Evolutionary conservation across 345 rosid species (phyloP), one percentile per base, ranked within the genome.

Genomic region (Litchi chinensis): DNA sequence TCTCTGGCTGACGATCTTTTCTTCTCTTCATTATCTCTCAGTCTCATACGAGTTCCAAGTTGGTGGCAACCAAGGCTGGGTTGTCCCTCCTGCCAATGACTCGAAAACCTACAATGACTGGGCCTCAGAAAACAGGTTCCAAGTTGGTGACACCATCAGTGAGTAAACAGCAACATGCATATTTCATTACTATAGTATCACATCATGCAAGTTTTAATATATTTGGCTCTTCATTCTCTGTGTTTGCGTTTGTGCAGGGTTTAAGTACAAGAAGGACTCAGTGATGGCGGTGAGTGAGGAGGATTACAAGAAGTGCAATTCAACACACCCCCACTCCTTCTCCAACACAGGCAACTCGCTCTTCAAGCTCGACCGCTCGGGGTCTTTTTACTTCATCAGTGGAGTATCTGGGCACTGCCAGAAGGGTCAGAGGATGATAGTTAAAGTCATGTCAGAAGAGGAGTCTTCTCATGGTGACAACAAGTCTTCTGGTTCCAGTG

Each of bases 121-220:
- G 92, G 93, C 91, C 8, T 90, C 93, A 0, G 85, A 85, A 70
- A 88, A 88, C 78, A 83, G 90, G n/a, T 88, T 90, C 82, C 89
- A 70, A 76, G 80, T 81, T 15, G 89, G 87, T 0, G 93, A 90
- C 66, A 50, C 84, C 26, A 60, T 87, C 65, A 79, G 93, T 90
- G 86, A 81, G 88, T 80, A 32, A 48, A 68, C 52, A 46, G 12
- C 52, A 46, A 32, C 37, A 32, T 32, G 37, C 37, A 32, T 32
- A 32, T 32, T 32, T 32, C 12, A 46, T 46, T 8, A 46, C 52
- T 4, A 46, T 3, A 46, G 52, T 26, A 46, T 5, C 52, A 46
- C 52, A 4, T 46, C 12, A 46, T 46, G 8, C 52, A 46, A 46
- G 12, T 46, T 46, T 46, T 46, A 46, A 0, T 11, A 46, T 7